Conservation (phyloP, 768 basidiomycete genomes). For the Nidularia pulvinata region DNA sequence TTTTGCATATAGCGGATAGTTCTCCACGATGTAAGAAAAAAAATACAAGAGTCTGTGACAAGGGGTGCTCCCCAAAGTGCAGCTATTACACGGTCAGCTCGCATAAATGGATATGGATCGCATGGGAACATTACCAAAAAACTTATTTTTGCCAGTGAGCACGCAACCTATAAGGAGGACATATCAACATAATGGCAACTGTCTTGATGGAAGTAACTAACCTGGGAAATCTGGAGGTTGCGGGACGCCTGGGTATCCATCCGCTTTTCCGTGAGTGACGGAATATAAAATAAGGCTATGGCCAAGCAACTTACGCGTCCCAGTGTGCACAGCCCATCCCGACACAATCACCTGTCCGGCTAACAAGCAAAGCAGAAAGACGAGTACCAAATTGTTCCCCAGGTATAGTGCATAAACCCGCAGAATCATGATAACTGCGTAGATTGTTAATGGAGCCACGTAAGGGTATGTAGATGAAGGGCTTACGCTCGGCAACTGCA, state of each 20-base stretch:
- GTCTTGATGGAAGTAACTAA: background rate
- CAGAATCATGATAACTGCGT: slow-evolving; percentile 16
- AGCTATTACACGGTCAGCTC: slow-evolving; percentile 4
- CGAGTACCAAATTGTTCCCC: slow-evolving; percentile 12
- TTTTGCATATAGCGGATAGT: slow-evolving; percentile 9
- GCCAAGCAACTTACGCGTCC: slow-evolving; percentile 11
- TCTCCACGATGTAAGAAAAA: slow-evolving; percentile 14
- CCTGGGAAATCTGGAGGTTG: slow-evolving; percentile 14
- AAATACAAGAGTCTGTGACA: slow-evolving; percentile 15
- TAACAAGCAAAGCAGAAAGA: slow-evolving; percentile 10
- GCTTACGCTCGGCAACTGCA: slow-evolving; percentile 13
- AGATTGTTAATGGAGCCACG: background rate
- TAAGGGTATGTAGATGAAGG: background rate
- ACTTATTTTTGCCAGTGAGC: slow-evolving; percentile 13
- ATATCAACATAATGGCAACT: background rate
- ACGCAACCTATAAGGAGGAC: slow-evolving; percentile 10
- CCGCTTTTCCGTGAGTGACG: no score
- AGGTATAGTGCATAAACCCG: slow-evolving; percentile 19
- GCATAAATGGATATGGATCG: background rate
- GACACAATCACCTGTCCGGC: slow-evolving; percentile 14
- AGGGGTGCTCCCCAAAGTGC: slow-evolving; percentile 17
- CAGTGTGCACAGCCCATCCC: slow-evolving; percentile 14
- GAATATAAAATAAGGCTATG: no score
- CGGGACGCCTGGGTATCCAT: slow-evolving; percentile 8
- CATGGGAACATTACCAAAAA: slow-evolving; percentile 8